Evolutionary conservation across 2,329 filamentous ascomycete genomes (phyloP).

Genomic region (Fusarium fracticaudum): DNA sequence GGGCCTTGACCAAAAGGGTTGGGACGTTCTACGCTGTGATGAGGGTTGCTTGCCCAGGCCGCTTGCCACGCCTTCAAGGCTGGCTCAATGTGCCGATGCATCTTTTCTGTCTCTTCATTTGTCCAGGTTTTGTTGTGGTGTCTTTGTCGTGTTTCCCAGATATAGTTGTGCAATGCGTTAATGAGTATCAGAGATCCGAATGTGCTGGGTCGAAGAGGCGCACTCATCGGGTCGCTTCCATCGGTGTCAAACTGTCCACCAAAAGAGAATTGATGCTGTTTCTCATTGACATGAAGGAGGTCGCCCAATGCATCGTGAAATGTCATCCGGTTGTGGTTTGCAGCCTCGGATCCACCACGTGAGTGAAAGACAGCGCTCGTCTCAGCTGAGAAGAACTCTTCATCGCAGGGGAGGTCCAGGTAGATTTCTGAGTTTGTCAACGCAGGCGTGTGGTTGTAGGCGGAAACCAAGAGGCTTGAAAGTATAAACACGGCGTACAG

Average conservation of each 20-base stretch:
- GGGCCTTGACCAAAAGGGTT: conserved; percentile 86
- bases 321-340: conserved; percentile 75
- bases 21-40: conserved; percentile 84
- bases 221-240: conserved; percentile 59
- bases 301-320: conserved; percentile 86
- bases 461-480: conserved; percentile 88
- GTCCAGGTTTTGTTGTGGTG: conserved; percentile 92
- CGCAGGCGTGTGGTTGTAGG: conserved; percentile 91
- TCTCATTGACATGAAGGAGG: conserved; percentile 79
- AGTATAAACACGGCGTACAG: conserved; percentile 91
- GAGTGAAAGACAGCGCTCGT: conserved; percentile 83
- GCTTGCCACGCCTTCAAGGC: conserved; percentile 94
- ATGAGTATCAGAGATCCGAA: conserved; percentile 93
- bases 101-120: conserved; percentile 89
- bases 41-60: conserved; percentile 87
- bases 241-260: conserved; percentile 32
- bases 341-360: conserved; percentile 75
- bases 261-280: conserved; percentile 59
- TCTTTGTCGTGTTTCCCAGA: conserved; percentile 94
- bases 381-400: conserved; percentile 88
- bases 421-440: conserved; percentile 94
- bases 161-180: conserved; percentile 95
- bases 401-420: conserved; percentile 90
- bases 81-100: conserved; percentile 95
- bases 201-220: conserved; percentile 81